Evolutionary conservation across 306 rosid genomes (phyloP).

Genomic region (Cercis canadensis): DNA sequence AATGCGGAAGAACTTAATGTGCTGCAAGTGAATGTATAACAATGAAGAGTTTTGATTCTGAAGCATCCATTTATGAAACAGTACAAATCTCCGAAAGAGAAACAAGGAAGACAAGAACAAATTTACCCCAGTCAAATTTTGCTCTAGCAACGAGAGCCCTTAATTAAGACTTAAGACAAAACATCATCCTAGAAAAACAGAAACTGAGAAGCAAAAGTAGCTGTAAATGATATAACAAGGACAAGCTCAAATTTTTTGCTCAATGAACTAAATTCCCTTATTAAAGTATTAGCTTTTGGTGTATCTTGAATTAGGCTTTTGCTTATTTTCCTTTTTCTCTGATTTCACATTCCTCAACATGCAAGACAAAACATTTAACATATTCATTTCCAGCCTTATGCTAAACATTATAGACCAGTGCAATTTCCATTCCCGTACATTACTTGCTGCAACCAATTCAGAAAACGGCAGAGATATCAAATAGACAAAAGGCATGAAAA

Average conservation of each 20-base stretch:
- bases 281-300: constrained; percentile 3
- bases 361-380: neutral
- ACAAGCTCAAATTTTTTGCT: neutral
- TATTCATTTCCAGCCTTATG: neutral
- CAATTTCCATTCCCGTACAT: neutral
- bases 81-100: too few relatives aligned
- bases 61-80: neutral
- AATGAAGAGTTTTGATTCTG: neutral
- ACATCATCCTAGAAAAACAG: neutral
- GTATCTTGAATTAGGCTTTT: constrained; percentile 1
- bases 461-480: neutral
- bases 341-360: neutral
- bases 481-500: neutral
- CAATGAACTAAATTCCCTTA: neutral
- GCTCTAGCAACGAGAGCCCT: neutral
- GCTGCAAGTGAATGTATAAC: neutral
- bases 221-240: neutral
- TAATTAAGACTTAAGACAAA: neutral
- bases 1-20: neutral
- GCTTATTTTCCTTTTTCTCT: neutral
- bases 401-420: neutral
- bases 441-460: neutral
- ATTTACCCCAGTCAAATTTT: neutral
- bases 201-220: neutral
- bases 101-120: neutral